Conservation (phyloP, 1,284 basidiomycete genomes). For the Anthracocystis panici-leucophaei region DNA sequence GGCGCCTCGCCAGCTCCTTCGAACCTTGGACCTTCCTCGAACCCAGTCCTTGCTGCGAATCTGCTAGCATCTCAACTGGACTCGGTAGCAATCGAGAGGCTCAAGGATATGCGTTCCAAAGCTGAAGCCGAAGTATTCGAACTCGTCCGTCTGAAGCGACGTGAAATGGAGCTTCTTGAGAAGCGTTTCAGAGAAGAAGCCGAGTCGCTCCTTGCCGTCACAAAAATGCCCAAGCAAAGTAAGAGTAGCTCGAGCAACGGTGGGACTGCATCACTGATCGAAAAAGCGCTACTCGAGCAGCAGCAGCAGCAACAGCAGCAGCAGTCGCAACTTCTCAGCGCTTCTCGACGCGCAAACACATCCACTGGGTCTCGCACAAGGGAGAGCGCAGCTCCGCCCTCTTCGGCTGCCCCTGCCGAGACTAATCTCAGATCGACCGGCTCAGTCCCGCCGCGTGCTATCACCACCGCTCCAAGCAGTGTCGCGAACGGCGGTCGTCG, state of each 20-base stretch:
- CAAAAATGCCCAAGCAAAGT: conserved; percentile 22
- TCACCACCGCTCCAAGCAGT: conserved; percentile 6
- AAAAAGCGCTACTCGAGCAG: conserved; percentile 26
- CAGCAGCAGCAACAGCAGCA: conserved; percentile 32
- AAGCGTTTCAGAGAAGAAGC: conserved; percentile 49
- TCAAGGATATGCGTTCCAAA: conserved; percentile 49
- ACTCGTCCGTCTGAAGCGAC: conserved; percentile 49
- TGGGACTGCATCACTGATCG: conserved; percentile 29
- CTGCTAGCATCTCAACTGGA: conserved; percentile 47
- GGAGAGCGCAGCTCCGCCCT: neutral
- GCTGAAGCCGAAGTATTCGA: conserved; percentile 56
- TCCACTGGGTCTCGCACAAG: neutral
- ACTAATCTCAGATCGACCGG: neutral
- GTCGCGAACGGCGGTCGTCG: conserved; percentile 18
- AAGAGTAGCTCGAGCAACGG: conserved; percentile 16
- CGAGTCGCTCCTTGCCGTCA: conserved; percentile 41
- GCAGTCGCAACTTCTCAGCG: neutral
- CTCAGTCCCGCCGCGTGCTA: conserved; percentile 8
- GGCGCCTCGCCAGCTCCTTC: conserved; percentile 14
- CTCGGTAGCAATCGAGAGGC: conserved; percentile 44
- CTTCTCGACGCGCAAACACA: conserved; percentile 10
- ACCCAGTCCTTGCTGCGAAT: conserved; percentile 1
- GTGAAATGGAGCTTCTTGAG: conserved; percentile 53
- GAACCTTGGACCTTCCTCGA: conserved; percentile 1
- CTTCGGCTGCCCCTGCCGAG: neutral